Conservation (phyloP, 2,329 filamentous ascomycete species). For the Seiridium cupressi region DNA sequence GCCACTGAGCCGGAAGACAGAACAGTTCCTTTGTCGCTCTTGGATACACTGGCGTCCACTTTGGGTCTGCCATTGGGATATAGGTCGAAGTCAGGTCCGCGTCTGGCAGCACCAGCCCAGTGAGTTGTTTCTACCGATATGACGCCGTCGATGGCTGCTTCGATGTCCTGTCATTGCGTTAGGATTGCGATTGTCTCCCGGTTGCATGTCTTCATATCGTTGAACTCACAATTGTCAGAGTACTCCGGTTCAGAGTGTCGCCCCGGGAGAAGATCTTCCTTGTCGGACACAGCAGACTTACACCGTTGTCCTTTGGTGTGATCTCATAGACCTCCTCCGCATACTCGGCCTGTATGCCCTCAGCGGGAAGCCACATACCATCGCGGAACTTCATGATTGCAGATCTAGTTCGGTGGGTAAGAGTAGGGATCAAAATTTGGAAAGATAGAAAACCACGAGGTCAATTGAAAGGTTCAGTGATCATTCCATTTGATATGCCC, state of each 20-base stretch:
- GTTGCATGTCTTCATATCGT: background rate
- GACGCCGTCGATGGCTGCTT: conserved; percentile 57
- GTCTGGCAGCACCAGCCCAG: conserved; percentile 50
- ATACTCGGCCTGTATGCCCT: conserved; percentile 60
- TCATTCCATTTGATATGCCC: no score
- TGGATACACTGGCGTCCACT: conserved; percentile 36
- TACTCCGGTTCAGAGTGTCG: conserved; percentile 55
- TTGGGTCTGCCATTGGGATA: conserved; percentile 50
- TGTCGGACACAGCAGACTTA: conserved; percentile 58
- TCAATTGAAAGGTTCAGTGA: no score
- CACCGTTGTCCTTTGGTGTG: conserved; percentile 43
- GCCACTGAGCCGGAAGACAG: conserved; percentile 50
- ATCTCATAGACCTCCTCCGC: conserved; percentile 62
- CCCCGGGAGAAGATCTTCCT: conserved; percentile 51
- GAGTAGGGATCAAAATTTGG: no score
- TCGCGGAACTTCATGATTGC: conserved; percentile 58
- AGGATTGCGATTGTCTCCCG: background rate
- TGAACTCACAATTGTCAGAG: conserved; percentile 45
- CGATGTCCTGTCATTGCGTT: conserved; percentile 41
- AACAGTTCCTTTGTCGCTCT: conserved; percentile 42
- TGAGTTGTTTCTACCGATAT: conserved; percentile 59
- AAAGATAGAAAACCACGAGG: background rate
- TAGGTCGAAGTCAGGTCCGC: conserved; percentile 56
- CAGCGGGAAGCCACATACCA: conserved; percentile 66
- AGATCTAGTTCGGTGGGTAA: background rate